Conservation (phyloP, 768 basidiomycete genomes). For the Hygrophoropsis aurantiaca region DNA sequence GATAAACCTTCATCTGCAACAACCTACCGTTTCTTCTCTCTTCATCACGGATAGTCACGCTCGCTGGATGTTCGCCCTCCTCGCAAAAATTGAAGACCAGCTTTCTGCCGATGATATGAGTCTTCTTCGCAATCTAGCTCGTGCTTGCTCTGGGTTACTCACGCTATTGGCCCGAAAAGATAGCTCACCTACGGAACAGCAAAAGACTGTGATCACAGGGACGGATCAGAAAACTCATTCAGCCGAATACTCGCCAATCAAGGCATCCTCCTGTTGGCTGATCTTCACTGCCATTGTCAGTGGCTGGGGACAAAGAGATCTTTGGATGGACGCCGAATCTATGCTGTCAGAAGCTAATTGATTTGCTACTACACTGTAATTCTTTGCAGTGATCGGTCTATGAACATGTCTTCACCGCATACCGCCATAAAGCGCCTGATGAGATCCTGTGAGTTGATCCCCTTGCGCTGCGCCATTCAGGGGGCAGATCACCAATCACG, state of each 20-base stretch:
- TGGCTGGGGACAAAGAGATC: conserved; percentile 77
- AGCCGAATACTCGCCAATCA: conserved; percentile 24
- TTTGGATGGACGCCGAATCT: conserved; percentile 77
- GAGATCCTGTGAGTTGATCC: too few species aligned
- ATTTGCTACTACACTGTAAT: not conserved
- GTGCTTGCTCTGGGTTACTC: conserved; percentile 61
- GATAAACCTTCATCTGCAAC: conserved; percentile 63
- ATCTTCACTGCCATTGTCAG: conserved; percentile 62
- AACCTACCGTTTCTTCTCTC: conserved; percentile 34
- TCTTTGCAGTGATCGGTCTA: not conserved
- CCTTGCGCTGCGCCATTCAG: too few species aligned
- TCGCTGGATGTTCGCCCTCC: conserved; percentile 76
- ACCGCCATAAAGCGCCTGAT: too few species aligned
- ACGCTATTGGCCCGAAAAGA: conserved; percentile 30
- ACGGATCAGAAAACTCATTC: not conserved
- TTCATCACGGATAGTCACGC: conserved; percentile 57
- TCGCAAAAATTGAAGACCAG: conserved; percentile 67
- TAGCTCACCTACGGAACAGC: conserved; percentile 4
- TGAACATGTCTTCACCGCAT: not conserved
- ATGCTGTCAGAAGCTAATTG: conserved; percentile 30
- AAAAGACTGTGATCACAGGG: not conserved
- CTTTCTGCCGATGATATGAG: conserved; percentile 77
- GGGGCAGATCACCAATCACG: too few species aligned
- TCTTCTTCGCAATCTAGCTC: conserved; percentile 71
- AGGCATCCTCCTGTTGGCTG: conserved; percentile 67